Base-by-base conservation (phyloP, 129 eudicot genomes). In the Erigeron canadensis region DNA sequence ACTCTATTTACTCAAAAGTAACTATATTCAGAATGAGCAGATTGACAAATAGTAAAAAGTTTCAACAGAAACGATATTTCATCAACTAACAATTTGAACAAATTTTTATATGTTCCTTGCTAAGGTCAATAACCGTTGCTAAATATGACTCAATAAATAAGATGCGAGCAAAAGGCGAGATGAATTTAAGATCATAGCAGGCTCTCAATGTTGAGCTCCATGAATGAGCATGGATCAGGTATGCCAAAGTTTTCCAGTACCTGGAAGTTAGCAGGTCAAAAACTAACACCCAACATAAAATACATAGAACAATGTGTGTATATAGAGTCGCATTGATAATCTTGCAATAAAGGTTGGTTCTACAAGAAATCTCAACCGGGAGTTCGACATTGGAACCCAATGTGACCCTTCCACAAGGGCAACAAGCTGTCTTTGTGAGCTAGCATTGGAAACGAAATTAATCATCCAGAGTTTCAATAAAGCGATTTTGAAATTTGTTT, bases 221-320 rank as follows among this genome's bases (percentile, higher is more conserved):
- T 68, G 10, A 82, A 90, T 22, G 98, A 89, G 72, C 98, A 94
- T 5, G 97, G 89, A 75, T 87, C 93, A 8, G 97, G 81, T 68
- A 94, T 89, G 81, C 80, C 98, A 72, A 89, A 94, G 73, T 94
- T 90, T n/a, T 77, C 69, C 73, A 90, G 76, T n/a, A 94, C 98
- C 97, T 89, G 89, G 44, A 81, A 76, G 13, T 17, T 63, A n/a
- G n/a, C n/a, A n/a, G n/a, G n/a, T 71, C 44, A 56, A 8, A 19
- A 28, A 37, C 21, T 9, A 45, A 42, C 42, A 43, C 13, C 53
- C 53, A 46, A n/a, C 53, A 46, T 10, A 46, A 46, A 46, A 46
- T 8, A 46, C 15, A 46, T 46, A 5, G 53, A 28, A 28, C 34
- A 28, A 28, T 28, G 34, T 28, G 34, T 28, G 34, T 28, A 28